phyloP scores from a whole-genome alignment of 1,284 basidiomycete genomes.

The Psilocybe mexicana region DNA sequence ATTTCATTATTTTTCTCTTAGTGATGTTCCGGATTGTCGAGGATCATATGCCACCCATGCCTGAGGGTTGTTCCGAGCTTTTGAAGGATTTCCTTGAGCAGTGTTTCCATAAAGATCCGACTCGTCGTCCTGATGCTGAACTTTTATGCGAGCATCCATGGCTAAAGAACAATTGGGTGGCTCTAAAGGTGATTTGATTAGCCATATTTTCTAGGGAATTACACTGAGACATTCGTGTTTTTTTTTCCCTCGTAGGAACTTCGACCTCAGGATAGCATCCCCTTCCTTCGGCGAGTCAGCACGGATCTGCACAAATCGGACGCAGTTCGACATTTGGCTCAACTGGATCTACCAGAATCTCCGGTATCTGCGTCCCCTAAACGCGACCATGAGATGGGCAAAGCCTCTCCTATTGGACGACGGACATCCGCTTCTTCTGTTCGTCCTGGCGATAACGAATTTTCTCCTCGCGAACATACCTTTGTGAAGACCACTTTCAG shows the following conservation, averaged over 20 bases:
- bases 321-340: conserved; percentile 53
- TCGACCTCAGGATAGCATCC: conserved; percentile 90
- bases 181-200: conserved; percentile 60
- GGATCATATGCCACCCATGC: conserved; percentile 85
- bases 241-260: conserved; percentile 53
- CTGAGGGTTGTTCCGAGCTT: conserved; percentile 72
- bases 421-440: conserved; percentile 43
- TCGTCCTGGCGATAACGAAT: conserved; percentile 48
- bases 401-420: conserved; percentile 29
- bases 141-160: conserved; percentile 87
- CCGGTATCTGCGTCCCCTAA: conserved; percentile 37
- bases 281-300: conserved; percentile 89
- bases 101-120: conserved; percentile 90
- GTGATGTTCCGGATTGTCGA: conserved; percentile 97
- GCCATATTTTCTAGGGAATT: not conserved
- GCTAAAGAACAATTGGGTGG: conserved; percentile 80
- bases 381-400: conserved; percentile 27
- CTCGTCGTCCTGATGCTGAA: conserved; percentile 78
- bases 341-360: conserved; percentile 54
- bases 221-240: not conserved
- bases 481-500: conserved; percentile 93
- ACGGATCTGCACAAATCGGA: conserved; percentile 78
- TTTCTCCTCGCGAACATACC: conserved; percentile 68
- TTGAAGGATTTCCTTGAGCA: conserved; percentile 77
- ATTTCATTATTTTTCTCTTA: conserved; percentile 28